Evolutionary conservation across 768 basidiomycete genomes (phyloP).

Genomic region (Dentipellis sp.): DNA sequence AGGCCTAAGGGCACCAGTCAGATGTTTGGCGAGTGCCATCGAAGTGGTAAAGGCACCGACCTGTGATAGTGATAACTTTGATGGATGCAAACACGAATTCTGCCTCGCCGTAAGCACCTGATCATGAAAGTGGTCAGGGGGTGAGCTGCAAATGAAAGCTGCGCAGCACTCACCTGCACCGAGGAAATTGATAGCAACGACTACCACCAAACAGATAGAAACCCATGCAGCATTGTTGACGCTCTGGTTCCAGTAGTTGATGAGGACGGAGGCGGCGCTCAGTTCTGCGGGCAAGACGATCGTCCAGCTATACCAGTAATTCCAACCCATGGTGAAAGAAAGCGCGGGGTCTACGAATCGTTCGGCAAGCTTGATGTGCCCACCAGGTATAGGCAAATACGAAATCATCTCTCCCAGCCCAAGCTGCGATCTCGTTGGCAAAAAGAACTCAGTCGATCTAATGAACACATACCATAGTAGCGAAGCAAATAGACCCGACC

Average conservation of each 20-base stretch:
- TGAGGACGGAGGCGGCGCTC: conserved; percentile 65
- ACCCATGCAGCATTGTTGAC: conserved; percentile 74
- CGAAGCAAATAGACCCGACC: conserved; percentile 62
- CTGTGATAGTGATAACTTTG: conserved; percentile 81
- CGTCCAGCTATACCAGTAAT: conserved; percentile 52
- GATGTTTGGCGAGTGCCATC: conserved; percentile 34
- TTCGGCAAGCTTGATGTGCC: conserved; percentile 72
- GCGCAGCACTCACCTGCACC: conserved; percentile 4
- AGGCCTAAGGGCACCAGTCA: conserved; percentile 19
- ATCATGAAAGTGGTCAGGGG: background rate
- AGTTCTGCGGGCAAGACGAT: conserved; percentile 67
- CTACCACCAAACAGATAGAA: conserved; percentile 63
- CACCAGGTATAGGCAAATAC: conserved; percentile 71
- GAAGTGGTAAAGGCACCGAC: conserved; percentile 15
- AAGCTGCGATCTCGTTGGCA: conserved; percentile 28
- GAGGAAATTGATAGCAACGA: conserved; percentile 28
- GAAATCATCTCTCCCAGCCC: conserved; percentile 72
- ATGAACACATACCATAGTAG: conserved; percentile 50
- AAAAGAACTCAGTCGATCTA: background rate
- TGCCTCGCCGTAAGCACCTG: conserved; percentile 70
- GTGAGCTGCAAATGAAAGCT: too few species aligned
- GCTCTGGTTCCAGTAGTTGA: conserved; percentile 58
- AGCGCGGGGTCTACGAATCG: conserved; percentile 75
- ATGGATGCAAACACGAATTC: conserved; percentile 89
- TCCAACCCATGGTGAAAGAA: conserved; percentile 48